Percentiles rank a stretch among this genome's conserved stretches.
Conservation (phyloP, 805 yeast species). For the Pichia phayaonensis region DNA sequence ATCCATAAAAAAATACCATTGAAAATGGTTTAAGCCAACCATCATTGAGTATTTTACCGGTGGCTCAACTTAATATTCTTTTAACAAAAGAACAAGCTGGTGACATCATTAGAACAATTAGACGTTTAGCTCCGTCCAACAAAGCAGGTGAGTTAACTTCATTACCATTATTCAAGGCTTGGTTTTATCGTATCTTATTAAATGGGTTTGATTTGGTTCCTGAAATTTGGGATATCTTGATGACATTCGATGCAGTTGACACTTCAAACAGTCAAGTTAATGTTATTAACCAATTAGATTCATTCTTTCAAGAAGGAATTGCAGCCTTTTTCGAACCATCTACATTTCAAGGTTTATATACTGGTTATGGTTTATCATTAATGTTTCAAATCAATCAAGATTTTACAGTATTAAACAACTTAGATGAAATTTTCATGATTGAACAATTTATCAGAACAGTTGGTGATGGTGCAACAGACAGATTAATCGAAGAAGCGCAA, state of each 20-base stretch:
- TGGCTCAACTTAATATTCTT: background rate
- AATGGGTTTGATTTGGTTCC: background rate
- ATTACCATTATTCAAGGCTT: background rate
- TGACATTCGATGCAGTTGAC: background rate
- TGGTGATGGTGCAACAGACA: background rate
- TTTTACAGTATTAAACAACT: background rate
- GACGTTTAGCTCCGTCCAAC: background rate
- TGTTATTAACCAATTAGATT: background rate
- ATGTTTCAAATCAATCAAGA: background rate
- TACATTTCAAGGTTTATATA: background rate
- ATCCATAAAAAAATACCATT: background rate
- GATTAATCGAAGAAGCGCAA: background rate
- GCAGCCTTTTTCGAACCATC: background rate
- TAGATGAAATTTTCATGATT: background rate
- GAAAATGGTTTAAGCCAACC: background rate
- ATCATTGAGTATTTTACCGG: background rate
- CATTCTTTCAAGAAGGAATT: slow-evolving; percentile 1
- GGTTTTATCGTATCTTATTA: background rate
- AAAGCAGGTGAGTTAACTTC: background rate
- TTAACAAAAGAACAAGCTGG: background rate
- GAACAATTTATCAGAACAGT: background rate
- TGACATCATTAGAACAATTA: background rate
- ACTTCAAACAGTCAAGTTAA: too few species aligned
- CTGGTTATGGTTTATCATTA: background rate
- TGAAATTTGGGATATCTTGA: background rate